These are phyloP conservation scores for Cyberlindnera mississippiensis DNA, from an alignment of 805 yeast genomes.

Conservation along the genomic window DNA sequence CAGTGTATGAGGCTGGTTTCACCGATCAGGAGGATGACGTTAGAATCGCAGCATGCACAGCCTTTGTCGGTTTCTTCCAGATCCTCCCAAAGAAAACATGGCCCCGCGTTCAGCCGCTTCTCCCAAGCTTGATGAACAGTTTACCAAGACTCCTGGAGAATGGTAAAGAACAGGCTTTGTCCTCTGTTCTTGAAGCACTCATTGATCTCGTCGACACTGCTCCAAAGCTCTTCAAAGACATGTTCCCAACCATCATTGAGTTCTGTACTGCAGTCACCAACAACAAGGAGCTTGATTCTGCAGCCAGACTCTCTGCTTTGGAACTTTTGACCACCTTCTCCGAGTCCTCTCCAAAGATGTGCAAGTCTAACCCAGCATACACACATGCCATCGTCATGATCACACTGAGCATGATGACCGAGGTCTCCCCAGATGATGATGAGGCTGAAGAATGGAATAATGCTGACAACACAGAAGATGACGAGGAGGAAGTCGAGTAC, in stretches of 20 bases:
- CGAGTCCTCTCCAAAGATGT: slow-evolving; percentile 94
- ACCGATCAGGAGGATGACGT: slow-evolving; percentile 78
- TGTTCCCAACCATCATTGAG: slow-evolving; percentile 84
- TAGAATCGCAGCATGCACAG: slow-evolving; percentile 85
- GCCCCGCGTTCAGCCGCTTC: slow-evolving; percentile 69
- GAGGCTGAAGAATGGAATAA: slow-evolving; percentile 86
- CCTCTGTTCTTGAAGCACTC: slow-evolving; percentile 82
- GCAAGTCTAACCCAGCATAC: slow-evolving; percentile 72
- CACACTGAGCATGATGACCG: slow-evolving; percentile 84
- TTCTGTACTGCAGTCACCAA: slow-evolving; percentile 83
- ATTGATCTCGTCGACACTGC: slow-evolving; percentile 91
- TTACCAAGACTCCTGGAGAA: slow-evolving; percentile 77
- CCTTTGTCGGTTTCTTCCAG: slow-evolving; percentile 87
- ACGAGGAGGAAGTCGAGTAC: slow-evolving; percentile 80
- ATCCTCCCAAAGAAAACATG: slow-evolving; percentile 75
- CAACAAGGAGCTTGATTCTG: slow-evolving; percentile 72
- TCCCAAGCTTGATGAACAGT: slow-evolving; percentile 82
- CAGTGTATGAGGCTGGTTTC: slow-evolving; percentile 77
- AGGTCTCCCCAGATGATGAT: slow-evolving; percentile 84
- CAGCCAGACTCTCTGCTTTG: slow-evolving; percentile 79
- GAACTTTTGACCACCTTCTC: slow-evolving; percentile 88
- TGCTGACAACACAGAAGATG: slow-evolving; percentile 73
- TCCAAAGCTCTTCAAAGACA: slow-evolving; percentile 88
- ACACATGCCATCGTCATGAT: slow-evolving; percentile 67
- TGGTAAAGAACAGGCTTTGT: slow-evolving; percentile 77